These are phyloP conservation scores for Entonaema liquescens DNA, from an alignment of 495 filamentous ascomycete genomes.

Conservation along the genomic window DNA sequence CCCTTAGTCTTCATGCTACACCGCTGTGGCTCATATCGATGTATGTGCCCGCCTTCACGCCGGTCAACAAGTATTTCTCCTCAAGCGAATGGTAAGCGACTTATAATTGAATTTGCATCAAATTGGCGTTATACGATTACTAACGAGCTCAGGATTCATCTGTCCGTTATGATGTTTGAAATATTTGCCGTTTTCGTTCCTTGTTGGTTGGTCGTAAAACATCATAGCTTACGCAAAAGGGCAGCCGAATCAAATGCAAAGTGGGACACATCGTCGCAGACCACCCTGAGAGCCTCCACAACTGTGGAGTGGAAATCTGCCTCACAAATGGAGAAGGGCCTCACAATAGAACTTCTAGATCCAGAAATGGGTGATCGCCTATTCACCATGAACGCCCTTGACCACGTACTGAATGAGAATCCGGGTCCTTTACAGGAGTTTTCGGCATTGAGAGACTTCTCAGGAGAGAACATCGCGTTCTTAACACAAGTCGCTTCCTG, in stretches of 20 bases:
- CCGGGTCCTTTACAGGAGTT: slow-evolving; percentile 61
- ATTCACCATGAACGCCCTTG: slow-evolving; percentile 63
- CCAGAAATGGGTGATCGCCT: slow-evolving; percentile 46
- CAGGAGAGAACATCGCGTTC: slow-evolving; percentile 70
- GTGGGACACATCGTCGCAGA: slow-evolving; percentile 17
- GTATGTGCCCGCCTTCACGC: slow-evolving; percentile 65
- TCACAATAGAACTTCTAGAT: slow-evolving; percentile 46
- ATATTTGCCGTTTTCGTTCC: slow-evolving; percentile 64
- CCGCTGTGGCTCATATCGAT: slow-evolving; percentile 71
- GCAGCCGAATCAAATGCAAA: slow-evolving; percentile 41
- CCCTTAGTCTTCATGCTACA: slow-evolving; percentile 65
- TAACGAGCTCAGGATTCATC: slow-evolving; percentile 56
- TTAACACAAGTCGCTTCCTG: slow-evolving; percentile 63
- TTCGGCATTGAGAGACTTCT: slow-evolving; percentile 66
- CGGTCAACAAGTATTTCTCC: slow-evolving; percentile 62
- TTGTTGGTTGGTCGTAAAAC: slow-evolving; percentile 57
- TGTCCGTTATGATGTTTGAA: slow-evolving; percentile 63
- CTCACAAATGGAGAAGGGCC: slow-evolving; percentile 45
- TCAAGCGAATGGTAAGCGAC: slow-evolving; percentile 64
- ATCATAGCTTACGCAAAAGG: slow-evolving; percentile 50
- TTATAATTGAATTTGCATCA: background rate
- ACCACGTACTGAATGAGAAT: slow-evolving; percentile 61
- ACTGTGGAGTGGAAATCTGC: slow-evolving; percentile 43
- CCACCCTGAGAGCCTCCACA: slow-evolving; percentile 32
- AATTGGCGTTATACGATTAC: background rate